Evolutionary conservation across 2,329 filamentous ascomycete genomes (phyloP), one percentile per base, ranked within the genome.

Genomic region (Zarea fungicola): DNA sequence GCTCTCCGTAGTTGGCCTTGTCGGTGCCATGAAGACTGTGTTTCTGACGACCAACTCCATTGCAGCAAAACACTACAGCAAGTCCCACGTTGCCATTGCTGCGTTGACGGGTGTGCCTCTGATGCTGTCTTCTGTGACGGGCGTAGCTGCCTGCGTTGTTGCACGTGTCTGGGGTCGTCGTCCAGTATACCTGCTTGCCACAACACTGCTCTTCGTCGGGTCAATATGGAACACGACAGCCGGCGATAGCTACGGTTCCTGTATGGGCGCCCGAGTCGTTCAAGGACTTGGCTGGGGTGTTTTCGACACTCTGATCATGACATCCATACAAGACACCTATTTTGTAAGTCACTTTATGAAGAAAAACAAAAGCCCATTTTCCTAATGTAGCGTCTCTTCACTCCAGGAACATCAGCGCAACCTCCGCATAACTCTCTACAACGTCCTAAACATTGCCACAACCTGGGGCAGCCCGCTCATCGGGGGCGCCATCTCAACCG

Each of bases 271-370:
- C 3, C 69, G 79, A 9, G 57, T 78, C 16, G 67, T 82, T 28
- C 77, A 81, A 56, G 78, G 77, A 1, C 48, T 82, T 0, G 78
- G 74, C n/a, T 80, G 79, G 75, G 78, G 78, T 6, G 72, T 74
- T 10, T 78, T 81, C 51, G 79, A 83, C 54, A 73, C 70, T 5
- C 61, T 82, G 32, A 65, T 79, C 25, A 62, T 75, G 26, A 70
- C 69, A 2, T 76, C 74, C 2, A 75, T 83, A 42, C 71, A 77
- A 40, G 79, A 83, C 54, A 75, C 75, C 2, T 82, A 73, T 58
- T 81, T 78, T 57, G 77, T 80, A 60, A 62, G 74, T 61, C 9
- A 3, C 21, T 4, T 10, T 19, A 21, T 31, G n/a, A n/a, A n/a
- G n/a, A n/a, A n/a, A n/a, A n/a, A n/a, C n/a, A n/a, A n/a, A n/a